These are phyloP conservation scores for Thermochaetoides dissita DNA, from an alignment of 2,329 filamentous ascomycete species.

Conservation along the genomic window DNA sequence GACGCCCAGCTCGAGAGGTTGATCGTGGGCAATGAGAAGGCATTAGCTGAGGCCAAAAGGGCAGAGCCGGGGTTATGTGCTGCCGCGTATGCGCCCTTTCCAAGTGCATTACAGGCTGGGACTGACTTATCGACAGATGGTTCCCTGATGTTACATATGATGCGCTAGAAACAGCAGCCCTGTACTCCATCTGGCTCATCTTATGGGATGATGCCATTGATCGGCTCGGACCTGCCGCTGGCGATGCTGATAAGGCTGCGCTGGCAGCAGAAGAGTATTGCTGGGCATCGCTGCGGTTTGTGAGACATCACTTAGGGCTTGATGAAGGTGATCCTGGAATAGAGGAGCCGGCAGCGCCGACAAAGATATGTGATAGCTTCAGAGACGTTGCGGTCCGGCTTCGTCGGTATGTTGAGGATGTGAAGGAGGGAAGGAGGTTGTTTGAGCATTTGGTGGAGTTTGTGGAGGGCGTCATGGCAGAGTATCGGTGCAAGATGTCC, in stretches of 20 bases:
- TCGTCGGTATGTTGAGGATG: neutral
- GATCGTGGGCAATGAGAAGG: neutral
- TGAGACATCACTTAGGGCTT: constrained; percentile 1
- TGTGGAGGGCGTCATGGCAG: constrained; percentile 10
- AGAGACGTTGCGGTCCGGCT: constrained; percentile 5
- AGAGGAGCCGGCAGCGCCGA: constrained; percentile 3
- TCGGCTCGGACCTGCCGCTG: neutral
- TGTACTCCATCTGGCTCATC: constrained; percentile 11
- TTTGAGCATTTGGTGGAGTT: constrained; percentile 6
- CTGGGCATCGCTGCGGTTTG: constrained; percentile 5
- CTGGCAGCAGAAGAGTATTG: constrained; percentile 7
- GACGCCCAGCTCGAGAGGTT: constrained; percentile 4
- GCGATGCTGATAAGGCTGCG: neutral
- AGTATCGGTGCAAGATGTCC: constrained; percentile 6
- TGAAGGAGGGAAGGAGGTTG: constrained; percentile 1
- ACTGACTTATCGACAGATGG: neutral
- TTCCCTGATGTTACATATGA: constrained; percentile 7
- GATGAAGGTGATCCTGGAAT: neutral
- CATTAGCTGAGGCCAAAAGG: constrained; percentile 4
- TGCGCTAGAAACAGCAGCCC: constrained; percentile 4
- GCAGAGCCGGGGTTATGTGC: constrained; percentile 9
- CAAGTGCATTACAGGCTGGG: neutral
- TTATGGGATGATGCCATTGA: constrained; percentile 15
- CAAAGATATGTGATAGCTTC: constrained; percentile 7
- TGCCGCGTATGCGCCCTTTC: constrained; percentile 1